phyloP scores from a whole-genome alignment of 306 rosid species.

The Mimosa pudica region DNA sequence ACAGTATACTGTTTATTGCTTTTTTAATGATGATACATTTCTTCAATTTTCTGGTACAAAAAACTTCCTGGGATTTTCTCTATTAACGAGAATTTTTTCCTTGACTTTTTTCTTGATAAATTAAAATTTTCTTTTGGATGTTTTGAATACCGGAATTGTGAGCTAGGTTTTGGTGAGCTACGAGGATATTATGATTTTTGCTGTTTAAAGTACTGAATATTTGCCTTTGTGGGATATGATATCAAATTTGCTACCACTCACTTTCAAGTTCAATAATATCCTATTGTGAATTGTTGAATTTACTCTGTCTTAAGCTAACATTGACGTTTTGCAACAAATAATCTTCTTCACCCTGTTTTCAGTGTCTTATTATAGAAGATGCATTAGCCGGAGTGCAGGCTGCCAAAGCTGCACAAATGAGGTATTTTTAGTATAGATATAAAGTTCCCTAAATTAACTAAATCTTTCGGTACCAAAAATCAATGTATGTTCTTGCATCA shows the following conservation, averaged over 20 bases:
- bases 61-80: conserved; percentile 5
- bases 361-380: conserved; percentile 97
- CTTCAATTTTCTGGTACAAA: conserved; percentile 3
- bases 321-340: conserved; percentile 10
- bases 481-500: conserved; percentile 21
- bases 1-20: neutral
- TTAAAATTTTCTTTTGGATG: conserved; percentile 15
- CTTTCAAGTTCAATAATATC: conserved; percentile 12
- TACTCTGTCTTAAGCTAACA: conserved; percentile 14
- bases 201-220: conserved; percentile 11
- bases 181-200: conserved; percentile 7
- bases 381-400: conserved; percentile 98
- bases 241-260: conserved; percentile 16
- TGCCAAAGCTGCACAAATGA: conserved; percentile 94
- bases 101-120: conserved; percentile 23
- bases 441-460: conserved; percentile 14
- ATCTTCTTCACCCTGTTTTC: conserved; percentile 33
- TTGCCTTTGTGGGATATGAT: conserved; percentile 21
- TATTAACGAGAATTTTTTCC: neutral
- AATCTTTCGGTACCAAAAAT: conserved; percentile 6
- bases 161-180: conserved; percentile 16
- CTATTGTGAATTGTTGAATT: conserved; percentile 22
- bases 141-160: neutral
- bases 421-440: conserved; percentile 44
- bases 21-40: conserved; percentile 23